These are phyloP conservation scores for Dovyalis caffra DNA, from an alignment of 345 rosid genomes.

Conservation along the genomic window DNA sequence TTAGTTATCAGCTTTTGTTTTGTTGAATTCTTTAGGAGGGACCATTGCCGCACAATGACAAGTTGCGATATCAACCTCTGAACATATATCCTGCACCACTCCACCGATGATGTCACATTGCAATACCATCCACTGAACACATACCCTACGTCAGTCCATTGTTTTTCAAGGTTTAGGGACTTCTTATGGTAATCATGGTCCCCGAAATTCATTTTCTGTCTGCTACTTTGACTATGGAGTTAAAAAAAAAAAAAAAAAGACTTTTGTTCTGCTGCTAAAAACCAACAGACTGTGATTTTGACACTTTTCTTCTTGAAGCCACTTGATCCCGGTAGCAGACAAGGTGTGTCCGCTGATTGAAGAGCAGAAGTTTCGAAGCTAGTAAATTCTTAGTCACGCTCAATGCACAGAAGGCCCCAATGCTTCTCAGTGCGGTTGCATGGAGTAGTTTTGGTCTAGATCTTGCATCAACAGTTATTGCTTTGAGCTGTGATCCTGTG, in stretches of 20 bases:
- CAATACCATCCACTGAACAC: not conserved
- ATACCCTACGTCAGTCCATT: not conserved
- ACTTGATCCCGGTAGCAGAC: not conserved
- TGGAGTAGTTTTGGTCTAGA: not conserved
- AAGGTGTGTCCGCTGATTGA: not conserved
- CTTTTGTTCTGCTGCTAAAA: not conserved
- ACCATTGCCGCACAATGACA: slow-evolving; percentile 65
- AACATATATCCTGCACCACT: slow-evolving; percentile 82
- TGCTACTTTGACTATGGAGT: not conserved
- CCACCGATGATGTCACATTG: slow-evolving; percentile 47
- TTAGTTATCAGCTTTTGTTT: not conserved
- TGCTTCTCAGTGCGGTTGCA: not conserved
- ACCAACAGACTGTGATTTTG: not conserved
- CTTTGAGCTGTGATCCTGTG: not conserved
- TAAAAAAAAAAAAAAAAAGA: not conserved
- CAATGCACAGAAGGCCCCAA: not conserved
- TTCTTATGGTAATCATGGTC: not conserved
- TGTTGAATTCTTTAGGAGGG: slow-evolving; percentile 53
- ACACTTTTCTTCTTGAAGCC: not conserved
- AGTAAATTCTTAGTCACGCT: not conserved
- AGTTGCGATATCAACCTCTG: slow-evolving; percentile 62
- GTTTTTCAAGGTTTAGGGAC: not conserved
- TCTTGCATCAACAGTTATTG: not conserved
- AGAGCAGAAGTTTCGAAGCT: not conserved
- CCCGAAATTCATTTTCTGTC: not conserved